A percentile compares a stretch with the other conserved stretches of the same genome.
These are phyloP conservation scores for Hypoxylon rickii DNA, from an alignment of 495 filamentous ascomycete genomes.

Conservation along the genomic window DNA sequence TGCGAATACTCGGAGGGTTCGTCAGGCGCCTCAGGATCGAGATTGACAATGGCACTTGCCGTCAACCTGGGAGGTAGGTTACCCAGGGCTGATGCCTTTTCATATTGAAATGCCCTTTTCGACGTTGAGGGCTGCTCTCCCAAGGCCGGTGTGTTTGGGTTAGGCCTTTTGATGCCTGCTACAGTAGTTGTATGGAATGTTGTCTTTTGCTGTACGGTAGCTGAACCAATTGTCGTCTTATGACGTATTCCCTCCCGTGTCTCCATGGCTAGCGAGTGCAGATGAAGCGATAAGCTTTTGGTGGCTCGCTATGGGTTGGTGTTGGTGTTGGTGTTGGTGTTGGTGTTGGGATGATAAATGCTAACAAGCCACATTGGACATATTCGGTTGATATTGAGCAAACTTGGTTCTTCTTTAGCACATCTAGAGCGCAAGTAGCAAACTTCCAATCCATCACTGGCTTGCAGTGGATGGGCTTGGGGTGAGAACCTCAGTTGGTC, in stretches of 20 bases:
- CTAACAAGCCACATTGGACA: conserved; percentile 5
- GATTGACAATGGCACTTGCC: conserved; percentile 42
- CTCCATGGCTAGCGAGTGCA: too few species aligned
- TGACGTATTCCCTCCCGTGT: conserved; percentile 30
- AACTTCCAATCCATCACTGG: too few species aligned
- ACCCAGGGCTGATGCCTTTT: conserved; percentile 21
- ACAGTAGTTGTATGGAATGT: conserved; percentile 29
- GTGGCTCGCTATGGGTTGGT: too few species aligned
- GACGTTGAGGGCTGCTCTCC: conserved; percentile 11
- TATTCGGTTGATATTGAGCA: background rate
- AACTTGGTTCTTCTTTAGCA: too few species aligned
- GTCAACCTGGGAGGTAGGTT: conserved; percentile 34
- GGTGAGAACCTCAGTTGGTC: background rate
- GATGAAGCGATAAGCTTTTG: too few species aligned
- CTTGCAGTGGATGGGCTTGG: background rate
- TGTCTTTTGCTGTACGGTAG: conserved; percentile 22
- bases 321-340: too few species aligned
- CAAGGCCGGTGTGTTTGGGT: conserved; percentile 12
- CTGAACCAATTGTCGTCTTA: conserved; percentile 36
- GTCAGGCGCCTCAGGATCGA: conserved; percentile 6
- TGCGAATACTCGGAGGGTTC: conserved; percentile 53
- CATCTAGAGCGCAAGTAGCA: too few species aligned
- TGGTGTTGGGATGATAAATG: background rate
- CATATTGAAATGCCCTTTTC: conserved; percentile 31
- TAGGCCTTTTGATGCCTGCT: conserved; percentile 27